A percentile compares a stretch with the other conserved stretches of the same genome.
These are phyloP conservation scores for Arachnomyces sp. DNA, from an alignment of 2,329 filamentous ascomycete species.

Conservation along the genomic window DNA sequence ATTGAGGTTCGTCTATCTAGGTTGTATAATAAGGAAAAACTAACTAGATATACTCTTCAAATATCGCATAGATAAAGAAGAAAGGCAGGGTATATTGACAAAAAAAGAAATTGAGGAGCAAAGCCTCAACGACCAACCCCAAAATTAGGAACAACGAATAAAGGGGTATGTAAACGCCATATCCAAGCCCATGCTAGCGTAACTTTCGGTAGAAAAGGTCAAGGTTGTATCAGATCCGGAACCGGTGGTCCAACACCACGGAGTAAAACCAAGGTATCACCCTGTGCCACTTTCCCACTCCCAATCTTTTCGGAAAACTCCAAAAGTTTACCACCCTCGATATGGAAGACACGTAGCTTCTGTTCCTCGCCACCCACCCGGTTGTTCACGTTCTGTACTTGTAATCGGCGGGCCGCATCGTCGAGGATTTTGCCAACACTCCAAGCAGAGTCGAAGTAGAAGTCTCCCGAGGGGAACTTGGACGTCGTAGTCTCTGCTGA, in stretches of 20 bases:
- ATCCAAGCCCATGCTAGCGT: no score
- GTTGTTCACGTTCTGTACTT: conserved; percentile 40
- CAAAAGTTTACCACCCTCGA: conserved; percentile 77
- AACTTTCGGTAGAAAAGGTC: not conserved
- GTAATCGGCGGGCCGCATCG: conserved; percentile 34
- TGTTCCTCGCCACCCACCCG: conserved; percentile 48
- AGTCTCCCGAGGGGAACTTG: conserved; percentile 72
- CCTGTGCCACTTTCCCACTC: conserved; percentile 56
- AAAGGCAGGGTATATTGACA: no score
- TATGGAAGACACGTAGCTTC: conserved; percentile 79
- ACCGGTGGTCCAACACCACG: conserved; percentile 72
- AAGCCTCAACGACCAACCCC: no score
- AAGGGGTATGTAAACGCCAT: no score
- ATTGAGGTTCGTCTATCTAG: no score
- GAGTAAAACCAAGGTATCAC: conserved; percentile 83
- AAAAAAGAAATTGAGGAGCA: no score
- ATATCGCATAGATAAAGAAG: no score
- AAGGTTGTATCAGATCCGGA: conserved; percentile 59
- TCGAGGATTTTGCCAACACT: conserved; percentile 63
- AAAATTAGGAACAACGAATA: no score
- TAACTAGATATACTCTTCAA: no score
- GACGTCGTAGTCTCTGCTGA: conserved; percentile 75
- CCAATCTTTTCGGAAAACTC: conserved; percentile 86
- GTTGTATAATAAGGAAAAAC: no score
- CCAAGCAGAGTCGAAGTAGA: conserved; percentile 78